phyloP scores from a whole-genome alignment of 306 rosid genomes.

The Cicer bijugum region DNA sequence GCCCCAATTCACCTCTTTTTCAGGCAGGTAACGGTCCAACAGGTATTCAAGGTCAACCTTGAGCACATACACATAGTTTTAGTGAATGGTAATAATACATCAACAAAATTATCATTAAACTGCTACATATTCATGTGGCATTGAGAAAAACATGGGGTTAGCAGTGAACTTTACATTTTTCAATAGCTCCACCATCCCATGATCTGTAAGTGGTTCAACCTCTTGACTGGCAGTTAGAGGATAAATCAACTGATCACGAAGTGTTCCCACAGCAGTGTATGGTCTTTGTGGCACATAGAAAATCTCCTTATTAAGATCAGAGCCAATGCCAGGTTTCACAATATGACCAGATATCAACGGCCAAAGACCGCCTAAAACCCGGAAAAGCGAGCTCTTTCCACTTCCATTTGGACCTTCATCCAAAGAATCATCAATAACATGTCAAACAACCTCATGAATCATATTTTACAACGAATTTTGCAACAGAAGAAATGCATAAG shows the following conservation, averaged over 20 bases:
- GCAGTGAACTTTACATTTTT: constrained; percentile 62
- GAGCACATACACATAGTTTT: constrained; percentile 36
- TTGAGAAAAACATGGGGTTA: constrained; percentile 39
- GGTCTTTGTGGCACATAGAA: constrained; percentile 99
- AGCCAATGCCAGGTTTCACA: constrained; percentile 95
- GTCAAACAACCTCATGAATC: constrained; percentile 40
- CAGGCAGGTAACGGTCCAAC: constrained; percentile 85
- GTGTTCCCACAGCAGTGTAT: constrained; percentile 99
- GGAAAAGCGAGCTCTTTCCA: constrained; percentile 98
- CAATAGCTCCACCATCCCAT: constrained; percentile 87
- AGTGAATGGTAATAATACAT: constrained; percentile 31
- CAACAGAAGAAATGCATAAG: constrained; percentile 41
- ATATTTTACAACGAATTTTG: constrained; percentile 5
- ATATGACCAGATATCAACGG: constrained; percentile 92
- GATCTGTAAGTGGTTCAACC: constrained; percentile 73
- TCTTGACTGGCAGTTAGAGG: constrained; percentile 81
- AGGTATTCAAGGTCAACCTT: constrained; percentile 98
- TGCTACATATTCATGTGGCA: constrained; percentile 21
- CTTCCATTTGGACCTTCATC: constrained; percentile 98
- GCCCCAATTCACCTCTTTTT: constrained; percentile 96
- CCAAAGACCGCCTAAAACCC: constrained; percentile 99
- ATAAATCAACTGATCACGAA: constrained; percentile 95
- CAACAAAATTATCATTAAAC: constrained; percentile 42
- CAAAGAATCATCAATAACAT: constrained; percentile 44
- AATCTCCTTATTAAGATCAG: constrained; percentile 97